Evolutionary conservation across 2,329 filamentous ascomycete species (phyloP).

Genomic region (Bipolaris bicolor): DNA sequence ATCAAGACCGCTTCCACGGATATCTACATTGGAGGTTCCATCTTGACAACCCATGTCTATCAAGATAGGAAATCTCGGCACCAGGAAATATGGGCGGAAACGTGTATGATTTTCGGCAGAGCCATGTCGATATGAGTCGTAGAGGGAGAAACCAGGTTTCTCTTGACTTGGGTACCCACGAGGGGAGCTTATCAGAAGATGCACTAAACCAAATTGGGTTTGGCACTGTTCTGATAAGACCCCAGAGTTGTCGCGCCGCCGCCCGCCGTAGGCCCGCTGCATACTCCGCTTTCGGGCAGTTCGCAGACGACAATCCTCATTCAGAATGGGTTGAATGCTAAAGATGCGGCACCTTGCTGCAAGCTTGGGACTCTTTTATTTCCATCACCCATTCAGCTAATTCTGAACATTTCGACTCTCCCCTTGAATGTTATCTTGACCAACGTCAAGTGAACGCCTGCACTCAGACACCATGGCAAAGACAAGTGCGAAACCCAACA

Average conservation of each 20-base stretch:
- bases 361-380: neutral
- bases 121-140: neutral
- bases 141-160: neutral
- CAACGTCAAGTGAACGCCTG: neutral
- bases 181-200: neutral
- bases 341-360: neutral
- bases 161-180: neutral
- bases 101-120: neutral
- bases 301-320: slow-evolving; percentile 6
- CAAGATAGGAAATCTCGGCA: slow-evolving; percentile 30
- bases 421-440: neutral
- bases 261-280: slow-evolving; percentile 25
- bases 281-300: slow-evolving; percentile 9
- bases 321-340: slow-evolving; percentile 1
- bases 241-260: slow-evolving; percentile 14
- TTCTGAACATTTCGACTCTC: neutral
- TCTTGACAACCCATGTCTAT: neutral
- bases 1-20: slow-evolving; percentile 2
- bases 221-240: slow-evolving; percentile 21
- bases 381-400: neutral
- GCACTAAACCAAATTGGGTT: slow-evolving; percentile 2
- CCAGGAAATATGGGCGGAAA: neutral
- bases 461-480: slow-evolving; percentile 13
- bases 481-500: neutral
- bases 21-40: neutral